Percentiles rank a stretch among this genome's conserved stretches.
Evolutionary conservation across 31 red algal species (phyloP).

Genomic region (Odonthalia washingtoniensis): DNA sequence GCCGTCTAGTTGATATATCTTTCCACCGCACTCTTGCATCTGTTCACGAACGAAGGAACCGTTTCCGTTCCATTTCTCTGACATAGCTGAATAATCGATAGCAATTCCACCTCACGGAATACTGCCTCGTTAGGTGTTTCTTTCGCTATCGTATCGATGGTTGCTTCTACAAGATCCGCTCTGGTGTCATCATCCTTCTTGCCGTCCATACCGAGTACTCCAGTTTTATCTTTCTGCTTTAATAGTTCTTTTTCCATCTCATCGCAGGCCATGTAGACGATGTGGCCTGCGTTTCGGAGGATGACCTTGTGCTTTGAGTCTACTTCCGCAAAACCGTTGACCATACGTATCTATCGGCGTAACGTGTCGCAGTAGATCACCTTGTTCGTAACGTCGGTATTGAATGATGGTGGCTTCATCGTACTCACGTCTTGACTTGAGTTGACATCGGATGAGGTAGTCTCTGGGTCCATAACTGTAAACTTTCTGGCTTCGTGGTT

Average conservation of each 20-base stretch:
- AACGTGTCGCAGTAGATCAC: conserved; percentile 32
- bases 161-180: conserved; percentile 7
- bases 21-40: conserved; percentile 35
- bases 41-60: background rate
- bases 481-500: conserved; percentile 6
- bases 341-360: conserved; percentile 32
- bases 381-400: conserved; percentile 39
- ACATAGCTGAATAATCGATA: conserved; percentile 31
- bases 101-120: conserved; percentile 47
- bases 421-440: background rate
- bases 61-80: background rate
- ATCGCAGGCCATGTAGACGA: conserved; percentile 47
- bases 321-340: conserved; percentile 11
- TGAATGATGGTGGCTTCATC: conserved; percentile 28
- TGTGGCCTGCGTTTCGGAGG: background rate
- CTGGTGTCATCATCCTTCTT: background rate
- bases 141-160: conserved; percentile 39
- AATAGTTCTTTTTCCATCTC: conserved; percentile 23
- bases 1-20: background rate
- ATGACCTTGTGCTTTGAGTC: conserved; percentile 42
- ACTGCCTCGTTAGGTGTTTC: conserved; percentile 39
- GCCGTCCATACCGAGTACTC: conserved; percentile 12
- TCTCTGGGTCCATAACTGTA: conserved; percentile 60
- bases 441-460: background rate
- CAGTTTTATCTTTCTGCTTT: background rate